Percentiles rank a stretch among this genome's conserved stretches.
Conservation (phyloP, 179 eudicot genomes). For the Vitellaria paradoxa region DNA sequence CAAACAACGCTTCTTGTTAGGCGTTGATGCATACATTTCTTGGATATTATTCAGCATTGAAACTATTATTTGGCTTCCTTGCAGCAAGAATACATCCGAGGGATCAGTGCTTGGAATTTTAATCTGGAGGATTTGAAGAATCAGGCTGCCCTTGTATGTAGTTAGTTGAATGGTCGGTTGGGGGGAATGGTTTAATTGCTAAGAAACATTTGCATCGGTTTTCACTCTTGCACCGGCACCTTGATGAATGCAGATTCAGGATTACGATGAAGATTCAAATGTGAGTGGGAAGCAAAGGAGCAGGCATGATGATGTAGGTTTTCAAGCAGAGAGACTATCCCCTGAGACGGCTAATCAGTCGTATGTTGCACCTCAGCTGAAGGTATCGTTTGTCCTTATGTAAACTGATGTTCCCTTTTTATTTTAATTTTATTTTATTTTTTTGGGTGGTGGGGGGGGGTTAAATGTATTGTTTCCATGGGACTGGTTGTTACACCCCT, state of each 20-base stretch:
- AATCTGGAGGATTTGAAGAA: constrained; percentile 93
- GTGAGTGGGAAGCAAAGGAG: constrained; percentile 31
- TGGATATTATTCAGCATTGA: constrained; percentile 8
- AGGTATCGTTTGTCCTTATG: constrained; percentile 32
- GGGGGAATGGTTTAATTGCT: constrained; percentile 16
- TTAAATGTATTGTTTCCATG: neutral
- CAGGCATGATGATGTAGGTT: constrained; percentile 31
- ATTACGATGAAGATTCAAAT: constrained; percentile 45
- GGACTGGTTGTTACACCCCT: no score
- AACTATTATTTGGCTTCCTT: constrained; percentile 14
- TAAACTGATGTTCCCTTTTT: neutral
- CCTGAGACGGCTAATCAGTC: constrained; percentile 46
- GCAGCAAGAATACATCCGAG: constrained; percentile 94
- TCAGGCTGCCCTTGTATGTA: constrained; percentile 90
- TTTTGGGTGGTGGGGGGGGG: neutral
- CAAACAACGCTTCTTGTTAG: neutral
- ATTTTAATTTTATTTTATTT: constrained; percentile 1
- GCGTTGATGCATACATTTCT: neutral
- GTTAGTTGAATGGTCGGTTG: neutral
- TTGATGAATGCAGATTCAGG: constrained; percentile 56
- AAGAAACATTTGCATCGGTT: neutral
- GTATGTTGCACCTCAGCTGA: constrained; percentile 45
- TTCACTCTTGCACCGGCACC: constrained; percentile 16
- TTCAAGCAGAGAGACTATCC: constrained; percentile 30
- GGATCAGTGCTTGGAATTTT: constrained; percentile 98